Conservation (phyloP, 768 basidiomycete species). For the Agrocybe chaxingu region DNA sequence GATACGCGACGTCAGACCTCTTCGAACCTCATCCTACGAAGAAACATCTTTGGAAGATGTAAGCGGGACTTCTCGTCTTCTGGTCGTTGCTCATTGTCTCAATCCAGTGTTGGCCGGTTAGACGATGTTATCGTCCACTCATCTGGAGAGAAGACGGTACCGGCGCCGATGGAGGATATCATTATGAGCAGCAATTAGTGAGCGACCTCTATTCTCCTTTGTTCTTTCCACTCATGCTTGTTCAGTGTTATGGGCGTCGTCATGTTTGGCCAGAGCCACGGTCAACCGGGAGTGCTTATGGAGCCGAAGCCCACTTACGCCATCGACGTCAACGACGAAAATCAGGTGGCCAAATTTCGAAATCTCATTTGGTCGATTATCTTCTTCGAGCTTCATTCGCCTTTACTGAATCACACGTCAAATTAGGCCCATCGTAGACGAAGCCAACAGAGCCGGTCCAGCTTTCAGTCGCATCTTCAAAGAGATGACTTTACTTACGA, state of each 20-base stretch:
- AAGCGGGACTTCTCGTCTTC: slow-evolving; percentile 1
- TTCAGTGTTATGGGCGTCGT: slow-evolving; percentile 24
- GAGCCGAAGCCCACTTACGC: slow-evolving; percentile 20
- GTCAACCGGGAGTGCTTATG: slow-evolving; percentile 29
- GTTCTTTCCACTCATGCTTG: too few relatives aligned
- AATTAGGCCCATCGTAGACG: slow-evolving; percentile 34
- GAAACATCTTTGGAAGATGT: slow-evolving; percentile 40
- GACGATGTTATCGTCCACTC: slow-evolving; percentile 34
- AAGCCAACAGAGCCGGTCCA: slow-evolving; percentile 40
- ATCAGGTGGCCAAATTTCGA: slow-evolving; percentile 22
- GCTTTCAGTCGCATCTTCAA: slow-evolving; percentile 43
- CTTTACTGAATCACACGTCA: neutral
- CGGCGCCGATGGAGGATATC: slow-evolving; percentile 27
- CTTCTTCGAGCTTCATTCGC: too few relatives aligned
- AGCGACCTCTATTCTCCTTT: slow-evolving; percentile 1
- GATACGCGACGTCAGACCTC: slow-evolving; percentile 43
- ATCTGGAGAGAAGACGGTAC: slow-evolving; percentile 33
- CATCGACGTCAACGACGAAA: slow-evolving; percentile 20
- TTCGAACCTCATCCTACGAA: slow-evolving; percentile 42
- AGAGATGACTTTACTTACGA: slow-evolving; percentile 47
- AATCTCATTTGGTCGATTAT: slow-evolving; percentile 34
- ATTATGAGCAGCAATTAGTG: slow-evolving; percentile 21
- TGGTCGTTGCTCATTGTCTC: neutral
- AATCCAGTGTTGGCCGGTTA: slow-evolving; percentile 35
- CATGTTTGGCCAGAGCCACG: slow-evolving; percentile 39